Base-by-base conservation (phyloP, 2,329 filamentous ascomycete genomes). In the Coniosporium tulheliwenetii region DNA sequence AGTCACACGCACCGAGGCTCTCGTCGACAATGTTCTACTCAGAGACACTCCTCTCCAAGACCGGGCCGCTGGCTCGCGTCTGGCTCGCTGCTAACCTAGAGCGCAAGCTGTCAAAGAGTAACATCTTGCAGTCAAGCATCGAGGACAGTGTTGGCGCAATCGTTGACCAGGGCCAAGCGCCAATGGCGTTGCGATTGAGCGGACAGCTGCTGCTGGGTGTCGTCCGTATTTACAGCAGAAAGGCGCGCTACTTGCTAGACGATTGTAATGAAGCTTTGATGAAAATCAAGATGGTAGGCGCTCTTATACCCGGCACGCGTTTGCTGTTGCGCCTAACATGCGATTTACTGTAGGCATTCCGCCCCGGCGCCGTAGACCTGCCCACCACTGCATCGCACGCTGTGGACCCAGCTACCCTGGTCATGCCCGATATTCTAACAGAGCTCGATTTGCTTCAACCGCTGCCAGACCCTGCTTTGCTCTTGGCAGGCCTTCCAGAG, bases 11-110 rank as follows among this genome's bases (percentile, higher is more conserved):
- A 26, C 19, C 19, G 7, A 7, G 19, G 19, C 19, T 26, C 19
- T 26, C 19, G 19, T 26, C 19, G 19, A 7, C 19, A 53, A 98
- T 98, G 91, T 98, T 98, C 66, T 96, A 95, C 63, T 94, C 91
- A 41, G 86, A 94, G 69, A 86, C 85, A 41, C 76, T 98, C 44
- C 76, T 98, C 53, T 86, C 87, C 61, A 94, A 94, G 79, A 94
- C 85, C 53, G 91, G 91, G 69, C 89, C 91, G 56, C 67, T 98
- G 70, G 91, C 91, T 65, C 85, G 86, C 58, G 87, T 96, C 66
- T 98, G 91, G 91, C 76, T 96, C 46, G 94, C 91, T 30, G 86
- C 91, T 67, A 98, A 96, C 64, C 73, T 96, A 48, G 91, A 96
- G 74, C 86, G 89, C 70, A 98, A 96, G 68, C 78, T 98, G 45